Evolutionary conservation across 2,329 filamentous ascomycete genomes (phyloP), one percentile per base, ranked within the genome.

Genomic region (Alternaria brassicicola): DNA sequence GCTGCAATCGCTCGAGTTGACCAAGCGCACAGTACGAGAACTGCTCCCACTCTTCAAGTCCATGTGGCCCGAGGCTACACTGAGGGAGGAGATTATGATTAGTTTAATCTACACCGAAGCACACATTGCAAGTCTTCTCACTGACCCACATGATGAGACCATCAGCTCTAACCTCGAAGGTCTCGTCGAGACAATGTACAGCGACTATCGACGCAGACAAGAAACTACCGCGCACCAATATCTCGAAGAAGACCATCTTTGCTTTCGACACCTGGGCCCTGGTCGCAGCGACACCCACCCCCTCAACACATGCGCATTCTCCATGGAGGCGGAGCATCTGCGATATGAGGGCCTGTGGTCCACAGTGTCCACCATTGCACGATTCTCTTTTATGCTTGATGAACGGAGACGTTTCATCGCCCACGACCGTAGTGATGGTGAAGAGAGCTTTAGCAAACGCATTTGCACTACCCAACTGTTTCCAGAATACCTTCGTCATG

Each of bases 221-320:
- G 87, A 90, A 46, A 86, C 62, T 17, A 69, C 69, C 25, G 64
- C 66, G 21, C 69, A 71, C 39, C 73, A 75, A 33, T 75, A 69
- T 56, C 82, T 98, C 10, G 89, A 92, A 63, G 78, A 96, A n/a
- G 87, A 91, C 59, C 91, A 97, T 67, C 73, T 97, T 71, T 83
- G 43, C 65, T 81, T 65, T 73, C 82, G 69, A 66, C 73, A 70
- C 69, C 80, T 71, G 72, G 81, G 63, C 56, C 67, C 52, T 77
- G 81, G 67, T 36, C 46, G 41, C 13, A 39, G 55, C 33, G 58
- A 63, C 13, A 64, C 60, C 26, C 71, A 74, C 62, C 69, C 71
- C 28, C 62, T 73, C 10, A 55, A 67, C 41, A 76, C 72, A 19
- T 56, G 43, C 51, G 69, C 69, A 8, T 76, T 75, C 55, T 71